Base-by-base conservation (phyloP, 148 eudicot species). In the Gaultheria prostrata region DNA sequence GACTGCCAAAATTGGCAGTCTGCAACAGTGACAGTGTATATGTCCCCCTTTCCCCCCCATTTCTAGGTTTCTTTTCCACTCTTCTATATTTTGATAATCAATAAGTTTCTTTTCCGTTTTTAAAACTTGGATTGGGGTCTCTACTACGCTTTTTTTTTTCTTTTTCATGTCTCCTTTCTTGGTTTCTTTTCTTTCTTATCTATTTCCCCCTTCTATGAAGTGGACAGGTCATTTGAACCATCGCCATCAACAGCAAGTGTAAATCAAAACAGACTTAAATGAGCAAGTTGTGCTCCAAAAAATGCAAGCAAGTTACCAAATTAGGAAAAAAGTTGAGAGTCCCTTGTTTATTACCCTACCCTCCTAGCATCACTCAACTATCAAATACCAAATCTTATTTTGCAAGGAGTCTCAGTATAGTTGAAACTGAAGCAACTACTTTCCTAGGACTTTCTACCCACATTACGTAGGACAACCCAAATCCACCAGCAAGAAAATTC, bases 81-180 rank as follows among this genome's bases (percentile, higher is more conserved):
- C 28, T 61, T 59, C 10, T n/a, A 26, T 59, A 21, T 59, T 59
- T 59, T 59, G 67, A 59, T 59, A 59, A n/a, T 59, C 28, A 59
- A n/a, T 59, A 59, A 59, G 67, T n/a, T 59, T n/a, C 71, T 65
- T 65, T 65, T 65, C 71, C 71, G 26, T 33, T 26, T 28, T 70
- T 70, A 32, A 33, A 20, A 13, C 75, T 33, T 33, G 43, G 18
- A 70, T 70, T 15, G n/a, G 75, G 75, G 75, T 70, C 45, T 70
- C 20, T 32, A 9, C 14, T 35, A 33, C 75, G 8, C 49, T 18
- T 72, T 20, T 20, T 30, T 30, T 39, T 39, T 39, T 4, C 24
- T 39, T 72, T 72, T 72, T 24, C 48, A 17, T 17, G 46, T 17
- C 24, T 35, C 75, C 21, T 70, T 21, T 72, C 76, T 35, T 18